Evolutionary conservation across 176 grass and related monocot genomes (phyloP), one percentile per base, ranked within the genome.

Genomic region (Saccharum officinarum): DNA sequence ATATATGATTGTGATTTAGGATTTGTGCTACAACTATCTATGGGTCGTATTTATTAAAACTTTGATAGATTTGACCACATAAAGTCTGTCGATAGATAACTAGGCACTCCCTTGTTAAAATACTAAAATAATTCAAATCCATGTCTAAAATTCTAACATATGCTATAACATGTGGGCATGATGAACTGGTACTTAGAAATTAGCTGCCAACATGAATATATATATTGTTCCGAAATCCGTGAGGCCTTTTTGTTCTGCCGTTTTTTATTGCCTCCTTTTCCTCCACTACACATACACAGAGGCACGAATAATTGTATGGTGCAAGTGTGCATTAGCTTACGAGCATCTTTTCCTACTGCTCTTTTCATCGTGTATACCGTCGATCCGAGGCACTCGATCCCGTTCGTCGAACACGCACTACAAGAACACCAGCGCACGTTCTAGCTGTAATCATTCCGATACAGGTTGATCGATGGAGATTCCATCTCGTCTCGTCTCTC

Each of bases 221-320:
- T 18, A 22, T 55, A 22, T 18, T n/a, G 69, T 30, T 38, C 5
- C 68, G 69, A 64, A 80, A 54, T 63, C 36, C 14, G 3, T 17
- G 6, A 40, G 34, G 28, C 42, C 61, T 42, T 76, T 75, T 8
- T 17, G 71, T 31, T 45, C 14, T 45, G 16, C 0, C 25, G 34
- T 87, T 75, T 39, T 87, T 44, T 82, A 82, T 59, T 22, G 2
- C 14, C 5, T 2, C 63, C 57, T 90, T 90, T 78, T 62, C 10
- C 73, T 78, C 64, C 73, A 86, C 78, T 62, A 1, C 57, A 28
- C 28, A 28, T 77, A 8, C 78, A 1, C 52, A 54, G 47, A 77
- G 83, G 14, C 31, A 69, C 63, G 82, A 61, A 61, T 89, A 60
- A 86, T 86, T 66, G n/a, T 77, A 71, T 11, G 11, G 17, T 34